Evolutionary conservation across 1,284 basidiomycete genomes (phyloP), one percentile per base, ranked within the genome.

Genomic region (Ganoderma multipileum): DNA sequence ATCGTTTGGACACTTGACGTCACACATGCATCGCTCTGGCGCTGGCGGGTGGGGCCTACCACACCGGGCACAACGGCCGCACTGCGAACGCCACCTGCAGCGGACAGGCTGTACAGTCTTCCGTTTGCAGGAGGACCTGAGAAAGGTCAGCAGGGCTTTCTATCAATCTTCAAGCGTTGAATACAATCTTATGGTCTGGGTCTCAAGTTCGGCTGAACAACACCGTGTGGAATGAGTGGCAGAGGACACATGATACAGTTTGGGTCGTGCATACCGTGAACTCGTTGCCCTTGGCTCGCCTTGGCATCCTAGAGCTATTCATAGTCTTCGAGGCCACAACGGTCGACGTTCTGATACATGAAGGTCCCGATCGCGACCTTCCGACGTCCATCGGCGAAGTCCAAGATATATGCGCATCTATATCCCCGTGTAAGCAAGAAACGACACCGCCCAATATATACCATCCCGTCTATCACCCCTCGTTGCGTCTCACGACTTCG

Each of bases 401-500:
- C 28, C 52, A 55, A 38, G 20, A 58, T 36, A 38, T 23, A 58
- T 38, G 16, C 18, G 55, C 33, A 38, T 58, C 55, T 58, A 58
- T 58, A 58, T 12, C 33, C 54, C 26, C 23, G 9, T 11, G 52
- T 28, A 16, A 54, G 52, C 52, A 58, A n/a, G 33, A 38, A 38
- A 8, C 20, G 20, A 38, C 20, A 58, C 18, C 30, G 9, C 11
- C 20, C 36, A 42, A 42, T 9, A 61, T 26, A 42, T 36, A 61
- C 23, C 59, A 30, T 23, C 26, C 38, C 38, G 12, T 44, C 39
- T 39, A 26, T 8, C 38, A 42, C n/a, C 16, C 16, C 36, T 23
- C 26, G 28, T n/a, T 20, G 47, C n/a, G 36, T 9, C 54, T 64
- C 62, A 68, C 11, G 39, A 42, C 65, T 67, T 68, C 26, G 65